Evolutionary conservation across 1,284 basidiomycete species (phyloP), one percentile per base, ranked within the genome.

Genomic region (Sporisorium exsertum): DNA sequence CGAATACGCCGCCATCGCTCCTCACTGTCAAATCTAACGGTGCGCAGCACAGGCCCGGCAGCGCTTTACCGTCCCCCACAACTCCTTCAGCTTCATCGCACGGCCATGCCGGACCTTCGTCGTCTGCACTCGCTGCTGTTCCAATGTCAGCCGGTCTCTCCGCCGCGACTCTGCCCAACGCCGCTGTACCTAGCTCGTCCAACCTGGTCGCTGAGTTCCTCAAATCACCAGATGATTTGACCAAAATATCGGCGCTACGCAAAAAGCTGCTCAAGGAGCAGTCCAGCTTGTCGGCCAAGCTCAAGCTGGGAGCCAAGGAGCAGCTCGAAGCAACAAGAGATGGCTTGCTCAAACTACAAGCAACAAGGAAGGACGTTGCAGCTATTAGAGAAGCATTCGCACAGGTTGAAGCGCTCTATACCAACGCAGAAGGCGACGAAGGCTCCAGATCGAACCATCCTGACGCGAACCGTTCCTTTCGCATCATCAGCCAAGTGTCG

Each of bases 231-330:
- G 95, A 98, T 85, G 96, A 98, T 87, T 91, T 98, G 53, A 88
- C 91, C 81, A 98, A 98, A 87, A 90, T 98, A 52, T 88, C 90
- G 3, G 91, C 93, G 1, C 94, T 94, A 81, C 91, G 94, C 70
- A 96, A 95, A 88, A 97, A 97, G 85, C 89, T 98, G 29, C 92
- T 95, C 86, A 97, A 96, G 87, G 96, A 99, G 87, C 96, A 97
- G 86, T 91, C 94, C 0, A 93, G 94, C n/a, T 93, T 99, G 72
- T 94, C 97, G 82, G 91, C 93, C 5, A 90, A 96, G 81, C 90
- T 99, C 51, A 93, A 95, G 82, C 92, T 90, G 69, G 95, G 95
- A 16, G 94, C 97, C 65, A 95, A 94, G 85, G 94, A 96, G 72
- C 96, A 98, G 86, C 89, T 99, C 9, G 92, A 95, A 82, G 91